These are phyloP conservation scores for Apocynum venetum DNA, from an alignment of 257 asterid species.

Conservation along the genomic window DNA sequence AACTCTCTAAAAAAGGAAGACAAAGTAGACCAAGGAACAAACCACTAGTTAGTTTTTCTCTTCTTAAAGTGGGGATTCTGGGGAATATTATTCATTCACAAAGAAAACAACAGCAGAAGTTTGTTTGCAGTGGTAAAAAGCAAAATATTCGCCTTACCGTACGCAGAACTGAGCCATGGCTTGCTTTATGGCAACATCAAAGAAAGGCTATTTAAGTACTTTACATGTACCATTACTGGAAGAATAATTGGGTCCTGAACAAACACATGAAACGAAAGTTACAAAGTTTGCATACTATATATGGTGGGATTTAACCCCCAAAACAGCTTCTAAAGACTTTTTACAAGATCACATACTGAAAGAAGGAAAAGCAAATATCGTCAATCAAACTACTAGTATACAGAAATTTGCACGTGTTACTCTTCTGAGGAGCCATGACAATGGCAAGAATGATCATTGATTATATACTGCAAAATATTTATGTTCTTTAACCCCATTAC, in stretches of 20 bases:
- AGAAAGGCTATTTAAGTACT: conserved; percentile 28
- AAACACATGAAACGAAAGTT: conserved; percentile 19
- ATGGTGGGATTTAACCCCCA: conserved; percentile 7
- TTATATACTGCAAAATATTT: neutral
- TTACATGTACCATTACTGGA: conserved; percentile 30
- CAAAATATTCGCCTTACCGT: conserved; percentile 15
- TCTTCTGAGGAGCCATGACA: neutral
- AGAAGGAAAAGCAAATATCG: conserved; percentile 4
- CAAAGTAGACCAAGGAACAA: conserved; percentile 45
- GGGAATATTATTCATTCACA: conserved; percentile 21
- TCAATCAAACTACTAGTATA: neutral
- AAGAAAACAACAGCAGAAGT: conserved; percentile 16
- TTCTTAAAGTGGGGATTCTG: conserved; percentile 21
- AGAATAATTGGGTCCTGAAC: conserved; percentile 28
- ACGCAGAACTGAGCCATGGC: conserved; percentile 23
- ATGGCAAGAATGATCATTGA: conserved; percentile 3
- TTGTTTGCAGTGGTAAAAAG: conserved; percentile 22
- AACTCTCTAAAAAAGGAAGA: conserved; percentile 23
- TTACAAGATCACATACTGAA: neutral
- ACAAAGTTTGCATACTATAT: conserved; percentile 11
- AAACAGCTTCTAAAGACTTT: conserved; percentile 4
- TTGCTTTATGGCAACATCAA: conserved; percentile 47
- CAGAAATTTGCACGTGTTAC: neutral
- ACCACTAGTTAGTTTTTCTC: conserved; percentile 21
- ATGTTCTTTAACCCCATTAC: neutral